phyloP scores from a whole-genome alignment of 1,284 basidiomycete genomes.

The Ustilago xerochloae region DNA sequence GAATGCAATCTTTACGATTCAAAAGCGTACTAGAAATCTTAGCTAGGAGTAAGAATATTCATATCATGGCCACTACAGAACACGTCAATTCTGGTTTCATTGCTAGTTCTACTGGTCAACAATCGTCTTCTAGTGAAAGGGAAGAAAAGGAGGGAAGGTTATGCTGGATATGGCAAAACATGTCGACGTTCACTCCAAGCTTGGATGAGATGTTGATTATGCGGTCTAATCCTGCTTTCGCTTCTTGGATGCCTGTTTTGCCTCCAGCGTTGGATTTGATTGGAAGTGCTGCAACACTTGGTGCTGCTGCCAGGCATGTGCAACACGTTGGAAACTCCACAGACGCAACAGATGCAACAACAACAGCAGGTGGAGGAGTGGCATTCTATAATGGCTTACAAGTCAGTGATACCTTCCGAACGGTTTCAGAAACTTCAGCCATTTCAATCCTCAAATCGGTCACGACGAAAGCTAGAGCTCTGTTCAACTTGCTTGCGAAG shows the following conservation, averaged over 20 bases:
- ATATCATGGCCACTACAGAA: slow-evolving; percentile 47
- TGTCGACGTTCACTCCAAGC: slow-evolving; percentile 34
- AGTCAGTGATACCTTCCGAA: slow-evolving; percentile 28
- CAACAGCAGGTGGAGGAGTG: background rate
- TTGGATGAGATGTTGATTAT: slow-evolving; percentile 52
- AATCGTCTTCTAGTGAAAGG: background rate
- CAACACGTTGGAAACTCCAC: background rate
- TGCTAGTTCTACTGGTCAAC: slow-evolving; percentile 22
- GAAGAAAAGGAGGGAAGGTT: slow-evolving; percentile 8
- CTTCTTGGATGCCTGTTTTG: slow-evolving; percentile 37
- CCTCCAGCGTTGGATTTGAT: slow-evolving; percentile 36
- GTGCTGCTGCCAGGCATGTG: background rate
- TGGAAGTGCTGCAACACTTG: slow-evolving; percentile 16
- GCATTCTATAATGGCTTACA: slow-evolving; percentile 36
- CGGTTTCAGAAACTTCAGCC: slow-evolving; percentile 42
- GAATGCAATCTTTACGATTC: slow-evolving; percentile 40
- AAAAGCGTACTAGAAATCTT: slow-evolving; percentile 38
- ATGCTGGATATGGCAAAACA: slow-evolving; percentile 51
- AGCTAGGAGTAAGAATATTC: slow-evolving; percentile 22
- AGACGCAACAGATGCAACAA: background rate
- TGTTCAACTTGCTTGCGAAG: slow-evolving; percentile 51
- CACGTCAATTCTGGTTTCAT: slow-evolving; percentile 47
- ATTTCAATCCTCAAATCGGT: slow-evolving; percentile 57
- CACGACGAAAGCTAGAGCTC: slow-evolving; percentile 50
- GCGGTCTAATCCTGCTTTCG: slow-evolving; percentile 44